Base-by-base conservation (phyloP, 345 rosid species). In the Lumnitzera littorea region DNA sequence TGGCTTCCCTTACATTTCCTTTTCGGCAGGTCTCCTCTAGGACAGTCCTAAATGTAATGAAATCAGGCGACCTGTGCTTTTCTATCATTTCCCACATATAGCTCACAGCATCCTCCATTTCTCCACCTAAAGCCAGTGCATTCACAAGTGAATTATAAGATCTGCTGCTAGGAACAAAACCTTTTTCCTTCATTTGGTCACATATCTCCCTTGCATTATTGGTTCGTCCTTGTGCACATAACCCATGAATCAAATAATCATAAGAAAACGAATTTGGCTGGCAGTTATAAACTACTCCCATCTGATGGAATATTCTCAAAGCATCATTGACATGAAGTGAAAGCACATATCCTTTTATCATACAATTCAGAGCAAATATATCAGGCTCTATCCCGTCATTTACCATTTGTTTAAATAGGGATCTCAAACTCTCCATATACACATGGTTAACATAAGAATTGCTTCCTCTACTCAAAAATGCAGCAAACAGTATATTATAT, bases 271-370 rank as follows among this genome's bases (percentile, higher is more conserved):
- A 74, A 63, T 87, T 91, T 3, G 98, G 96, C 68, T 31, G 50
- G 61, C 94, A 87, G 27, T 70, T 63, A 53, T 91, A 91, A 16
- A 86, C 83, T 43, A 74, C 84, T 48, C 77, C 86, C 92, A 91
- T 89, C 53, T 91, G 96, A 24, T 91, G 98, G 74, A 91, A 91
- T 70, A 89, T 77, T 61, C 98, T 83, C 24, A 91, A 76, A 53
- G 98, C 98, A 71, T 91, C 96, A 51, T 91, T 91, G 20, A 91
- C 89, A 51, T 89, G 98, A 57, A 87, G 88, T 3, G 98, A 85
- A 29, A 91, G 87, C 56, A 89, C 89, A 5, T 82, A 91, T 17
- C 98, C 96, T 67, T 85, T 91, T 47, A 91, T 85, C 87, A 91
- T 74, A 55, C 83, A 76, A 65, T 85, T 85, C 83, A 85, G 66